These are phyloP conservation scores for Naegleria lovaniensis DNA, from an alignment of 208 protist genomes.

Conservation along the genomic window DNA sequence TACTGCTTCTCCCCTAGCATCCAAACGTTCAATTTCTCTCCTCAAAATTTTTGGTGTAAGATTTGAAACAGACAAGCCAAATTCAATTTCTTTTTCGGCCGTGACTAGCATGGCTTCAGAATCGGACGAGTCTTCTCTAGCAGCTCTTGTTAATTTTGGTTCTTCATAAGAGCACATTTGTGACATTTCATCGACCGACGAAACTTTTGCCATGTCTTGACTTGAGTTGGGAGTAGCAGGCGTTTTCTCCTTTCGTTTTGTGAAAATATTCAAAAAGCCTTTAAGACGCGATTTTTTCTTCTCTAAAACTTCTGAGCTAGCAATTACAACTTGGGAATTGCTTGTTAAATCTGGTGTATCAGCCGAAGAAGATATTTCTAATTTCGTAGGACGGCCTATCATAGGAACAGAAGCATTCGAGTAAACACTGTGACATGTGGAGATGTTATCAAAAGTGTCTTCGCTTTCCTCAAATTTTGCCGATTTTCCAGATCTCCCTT, in stretches of 20 bases:
- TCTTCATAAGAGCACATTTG: neutral
- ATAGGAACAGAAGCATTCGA: neutral
- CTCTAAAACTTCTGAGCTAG: neutral
- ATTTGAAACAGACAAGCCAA: neutral
- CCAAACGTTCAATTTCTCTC: neutral
- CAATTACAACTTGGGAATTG: neutral
- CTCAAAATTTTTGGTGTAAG: neutral
- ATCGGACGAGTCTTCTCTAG: neutral
- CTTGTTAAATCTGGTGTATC: neutral
- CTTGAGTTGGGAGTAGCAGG: neutral
- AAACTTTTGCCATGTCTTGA: neutral
- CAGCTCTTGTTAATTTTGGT: neutral
- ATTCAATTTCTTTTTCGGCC: neutral
- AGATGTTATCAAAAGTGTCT: neutral
- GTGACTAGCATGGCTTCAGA: neutral
- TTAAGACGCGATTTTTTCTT: neutral
- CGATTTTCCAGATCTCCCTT: neutral
- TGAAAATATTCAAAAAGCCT: neutral
- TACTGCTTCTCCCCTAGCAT: neutral
- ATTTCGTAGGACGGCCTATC: neutral
- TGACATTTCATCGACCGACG: neutral
- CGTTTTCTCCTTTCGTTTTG: neutral
- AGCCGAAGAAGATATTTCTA: neutral
- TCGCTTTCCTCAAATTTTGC: neutral
- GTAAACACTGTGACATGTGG: neutral